Base-by-base conservation (phyloP, 306 rosid genomes). In the Sesbania bispinosa region DNA sequence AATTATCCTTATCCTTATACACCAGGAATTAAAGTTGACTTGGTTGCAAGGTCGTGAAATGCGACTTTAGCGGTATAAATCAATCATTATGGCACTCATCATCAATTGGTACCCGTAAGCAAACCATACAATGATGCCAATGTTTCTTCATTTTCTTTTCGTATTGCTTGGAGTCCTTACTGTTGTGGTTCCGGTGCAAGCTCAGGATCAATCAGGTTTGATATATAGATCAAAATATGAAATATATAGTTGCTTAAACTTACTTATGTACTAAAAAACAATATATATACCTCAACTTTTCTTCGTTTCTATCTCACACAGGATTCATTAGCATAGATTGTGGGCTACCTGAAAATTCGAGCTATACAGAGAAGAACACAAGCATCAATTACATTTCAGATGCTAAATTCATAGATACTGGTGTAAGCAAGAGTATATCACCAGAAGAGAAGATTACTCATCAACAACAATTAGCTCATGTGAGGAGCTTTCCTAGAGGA, bases 271-370 rank as follows among this genome's bases (percentile, higher is more conserved):
- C 19, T 13, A 10, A 36, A 32, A 14, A 16, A 15, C 23, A 14
- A 8, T 2, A 2, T 6, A 2, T 6, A 18, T 41, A 43, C 3
- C 32, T 59, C 11, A 29, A 10, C 1, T 47, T 63, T 23, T 23
- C 2, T 41, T 4, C 36, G 0, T 67, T 27, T 60, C 9, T 52
- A 0, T 27, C 5, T 36, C 42, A 32, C 42, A 32, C 80, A 87
- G 92, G 76, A 59, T 88, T 88, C 85, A 79, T 85, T 7, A 88
- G 82, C 83, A 46, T 88, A 65, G 88, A 81, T 30, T 88, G 89
- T 62, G 89, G 89, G 20, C 67, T 65, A 6, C 85, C 80, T 3
- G 35, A 38, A 11, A 26, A 33, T 19, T 58, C 80, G 0, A 64
- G 36, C 83, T 81, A 76, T 5, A 48, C 80, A 1, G 83, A 80